These are phyloP conservation scores for Sugiyamaella smithiae DNA, from an alignment of 805 yeast species.

Conservation along the genomic window DNA sequence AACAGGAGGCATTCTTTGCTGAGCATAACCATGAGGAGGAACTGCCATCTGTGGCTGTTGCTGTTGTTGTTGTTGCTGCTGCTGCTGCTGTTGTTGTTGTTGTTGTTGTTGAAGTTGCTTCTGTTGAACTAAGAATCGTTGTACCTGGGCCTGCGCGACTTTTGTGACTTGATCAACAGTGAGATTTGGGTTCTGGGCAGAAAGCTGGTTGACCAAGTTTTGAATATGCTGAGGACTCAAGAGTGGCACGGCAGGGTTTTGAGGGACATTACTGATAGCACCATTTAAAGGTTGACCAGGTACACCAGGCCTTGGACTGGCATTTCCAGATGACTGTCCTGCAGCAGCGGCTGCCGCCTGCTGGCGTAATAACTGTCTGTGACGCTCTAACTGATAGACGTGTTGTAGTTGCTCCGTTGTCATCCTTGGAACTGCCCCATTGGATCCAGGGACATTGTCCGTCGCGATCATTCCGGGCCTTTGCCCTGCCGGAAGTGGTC, in stretches of 20 bases:
- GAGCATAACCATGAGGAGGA: constrained; percentile 8
- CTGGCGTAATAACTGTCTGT: constrained; percentile 32
- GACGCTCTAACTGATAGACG: constrained; percentile 28
- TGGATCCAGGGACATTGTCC: constrained; percentile 27
- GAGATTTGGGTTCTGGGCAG: constrained; percentile 29
- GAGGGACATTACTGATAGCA: constrained; percentile 27
- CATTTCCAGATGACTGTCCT: constrained; percentile 40
- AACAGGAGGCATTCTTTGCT: constrained; percentile 8
- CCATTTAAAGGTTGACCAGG: constrained; percentile 16
- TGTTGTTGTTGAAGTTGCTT: constrained; percentile 25
- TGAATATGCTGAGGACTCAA: constrained; percentile 23
- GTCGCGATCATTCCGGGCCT: constrained; percentile 19
- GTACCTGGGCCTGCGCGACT: constrained; percentile 34
- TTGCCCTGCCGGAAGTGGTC: not conserved
- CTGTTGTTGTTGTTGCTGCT: constrained; percentile 14
- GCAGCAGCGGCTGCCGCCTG: constrained; percentile 18
- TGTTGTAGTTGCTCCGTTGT: constrained; percentile 30
- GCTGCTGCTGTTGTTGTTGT: constrained; percentile 9
- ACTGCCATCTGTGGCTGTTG: constrained; percentile 10
- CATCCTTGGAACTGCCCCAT: constrained; percentile 12
- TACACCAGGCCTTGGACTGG: constrained; percentile 28
- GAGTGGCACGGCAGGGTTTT: constrained; percentile 12
- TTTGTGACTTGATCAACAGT: constrained; percentile 34
- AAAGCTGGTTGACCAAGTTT: constrained; percentile 25
- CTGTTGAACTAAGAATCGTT: constrained; percentile 28